phyloP scores from a whole-genome alignment of 305 asterid genomes.

The Solanum hybrid region DNA sequence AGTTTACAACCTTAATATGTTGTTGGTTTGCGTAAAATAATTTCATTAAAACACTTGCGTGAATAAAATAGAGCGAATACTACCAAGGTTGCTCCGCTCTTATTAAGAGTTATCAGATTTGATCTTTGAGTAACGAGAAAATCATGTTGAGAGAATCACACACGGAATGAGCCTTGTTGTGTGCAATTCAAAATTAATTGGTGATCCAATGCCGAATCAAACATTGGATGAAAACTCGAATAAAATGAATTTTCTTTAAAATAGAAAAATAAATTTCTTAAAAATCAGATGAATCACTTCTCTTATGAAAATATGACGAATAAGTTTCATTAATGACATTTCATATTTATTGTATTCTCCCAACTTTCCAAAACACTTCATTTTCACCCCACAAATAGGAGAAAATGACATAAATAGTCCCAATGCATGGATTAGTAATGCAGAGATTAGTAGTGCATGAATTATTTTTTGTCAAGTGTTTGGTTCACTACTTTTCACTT shows the following conservation, averaged over 20 bases:
- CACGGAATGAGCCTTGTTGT: background rate
- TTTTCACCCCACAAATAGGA: background rate
- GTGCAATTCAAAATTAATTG: too few relatives aligned
- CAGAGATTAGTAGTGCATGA: too few relatives aligned
- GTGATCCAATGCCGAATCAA: background rate
- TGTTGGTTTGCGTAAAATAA: background rate
- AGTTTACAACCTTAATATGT: background rate
- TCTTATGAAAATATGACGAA: background rate
- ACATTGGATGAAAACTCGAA: too few relatives aligned
- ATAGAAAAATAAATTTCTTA: background rate
- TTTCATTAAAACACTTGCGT: background rate
- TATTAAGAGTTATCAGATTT: background rate
- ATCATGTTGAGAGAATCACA: background rate
- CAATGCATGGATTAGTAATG: too few relatives aligned
- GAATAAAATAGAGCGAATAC: background rate
- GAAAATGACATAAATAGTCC: too few relatives aligned
- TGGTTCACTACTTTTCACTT: too few relatives aligned
- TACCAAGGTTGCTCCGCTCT: too few relatives aligned
- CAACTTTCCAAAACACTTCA: background rate
- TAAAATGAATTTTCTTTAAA: too few relatives aligned
- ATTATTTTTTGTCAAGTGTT: too few relatives aligned
- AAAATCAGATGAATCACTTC: background rate
- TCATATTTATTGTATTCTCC: background rate
- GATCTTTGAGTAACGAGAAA: background rate
- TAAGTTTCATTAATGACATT: background rate